phyloP scores from a whole-genome alignment of 164 flowering plant species.

The Piper longum region DNA sequence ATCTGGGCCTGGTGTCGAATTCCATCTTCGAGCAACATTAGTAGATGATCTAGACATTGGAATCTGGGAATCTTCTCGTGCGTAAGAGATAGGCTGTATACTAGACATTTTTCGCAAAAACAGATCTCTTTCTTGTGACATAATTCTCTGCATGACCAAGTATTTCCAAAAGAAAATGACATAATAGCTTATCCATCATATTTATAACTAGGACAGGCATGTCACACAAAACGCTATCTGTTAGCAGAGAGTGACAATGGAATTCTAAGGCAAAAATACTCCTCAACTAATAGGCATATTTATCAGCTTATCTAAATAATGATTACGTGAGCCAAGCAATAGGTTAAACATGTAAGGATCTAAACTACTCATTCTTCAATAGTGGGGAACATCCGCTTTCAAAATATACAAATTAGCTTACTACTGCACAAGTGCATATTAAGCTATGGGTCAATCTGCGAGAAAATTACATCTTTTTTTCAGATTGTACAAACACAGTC shows the following conservation, averaged over 20 bases:
- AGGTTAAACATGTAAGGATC: no score
- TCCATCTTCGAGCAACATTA: slow-evolving; percentile 54
- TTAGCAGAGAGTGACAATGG: background rate
- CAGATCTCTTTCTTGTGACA: slow-evolving; percentile 78
- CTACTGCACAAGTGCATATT: no score
- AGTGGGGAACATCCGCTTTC: no score
- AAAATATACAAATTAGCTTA: no score
- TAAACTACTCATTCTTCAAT: background rate
- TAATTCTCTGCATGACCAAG: slow-evolving; percentile 35
- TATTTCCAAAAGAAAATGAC: background rate
- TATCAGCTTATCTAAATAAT: background rate
- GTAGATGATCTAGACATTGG: slow-evolving; percentile 50
- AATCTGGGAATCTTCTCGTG: slow-evolving; percentile 24
- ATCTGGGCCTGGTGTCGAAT: slow-evolving; percentile 31
- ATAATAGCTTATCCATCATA: background rate
- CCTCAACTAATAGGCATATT: background rate
- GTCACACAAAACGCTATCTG: background rate
- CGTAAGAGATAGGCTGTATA: slow-evolving; percentile 28
- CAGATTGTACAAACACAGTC: no score
- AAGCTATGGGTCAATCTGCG: no score
- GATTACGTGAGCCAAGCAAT: background rate
- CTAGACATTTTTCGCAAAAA: slow-evolving; percentile 40
- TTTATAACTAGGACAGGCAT: background rate
- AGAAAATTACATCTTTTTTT: no score
- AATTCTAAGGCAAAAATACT: background rate